Evolutionary conservation across 2,329 filamentous ascomycete genomes (phyloP).

Genomic region (Epichloe baconii): DNA sequence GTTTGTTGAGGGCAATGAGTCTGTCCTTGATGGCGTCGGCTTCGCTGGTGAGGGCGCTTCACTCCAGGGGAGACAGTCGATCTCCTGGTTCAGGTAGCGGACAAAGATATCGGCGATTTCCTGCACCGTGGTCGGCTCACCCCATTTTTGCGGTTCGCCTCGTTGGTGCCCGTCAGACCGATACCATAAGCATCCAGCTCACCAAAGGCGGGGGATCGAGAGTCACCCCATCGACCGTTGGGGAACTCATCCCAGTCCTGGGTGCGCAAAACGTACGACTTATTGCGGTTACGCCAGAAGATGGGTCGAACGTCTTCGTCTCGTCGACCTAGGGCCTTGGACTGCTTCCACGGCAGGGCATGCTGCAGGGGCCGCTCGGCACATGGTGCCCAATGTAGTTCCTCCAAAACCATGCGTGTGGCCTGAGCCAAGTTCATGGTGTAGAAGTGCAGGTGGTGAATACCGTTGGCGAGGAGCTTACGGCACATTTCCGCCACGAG

Average conservation of each 20-base stretch:
- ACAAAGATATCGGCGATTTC: constrained; percentile 79
- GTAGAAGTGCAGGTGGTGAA: constrained; percentile 91
- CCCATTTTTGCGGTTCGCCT: constrained; percentile 94
- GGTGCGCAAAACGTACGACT: constrained; percentile 87
- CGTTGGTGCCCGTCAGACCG: constrained; percentile 85
- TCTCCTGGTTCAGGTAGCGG: constrained; percentile 65
- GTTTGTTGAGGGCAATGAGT: constrained; percentile 69
- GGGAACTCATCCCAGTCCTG: constrained; percentile 99
- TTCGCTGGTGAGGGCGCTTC: constrained; percentile 78
- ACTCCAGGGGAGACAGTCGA: constrained; percentile 85
- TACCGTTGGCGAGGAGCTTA: constrained; percentile 68
- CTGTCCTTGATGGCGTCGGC: constrained; percentile 64
- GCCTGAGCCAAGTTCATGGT: constrained; percentile 98
- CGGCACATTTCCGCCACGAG: constrained; percentile 84
- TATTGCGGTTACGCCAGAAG: constrained; percentile 96
- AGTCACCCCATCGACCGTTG: constrained; percentile 97
- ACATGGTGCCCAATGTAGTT: constrained; percentile 70
- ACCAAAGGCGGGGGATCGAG: constrained; percentile 82
- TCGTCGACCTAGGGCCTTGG: constrained; percentile 73
- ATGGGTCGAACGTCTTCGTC: constrained; percentile 95
- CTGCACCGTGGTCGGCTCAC: constrained; percentile 63
- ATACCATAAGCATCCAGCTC: constrained; percentile 92
- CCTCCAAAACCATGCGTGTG: constrained; percentile 86
- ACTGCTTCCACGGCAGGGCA: constrained; percentile 92
- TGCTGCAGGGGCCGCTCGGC: constrained; percentile 69